phyloP scores from a whole-genome alignment of 495 filamentous ascomycete species.

The Aspergillus saccharolyticus region DNA sequence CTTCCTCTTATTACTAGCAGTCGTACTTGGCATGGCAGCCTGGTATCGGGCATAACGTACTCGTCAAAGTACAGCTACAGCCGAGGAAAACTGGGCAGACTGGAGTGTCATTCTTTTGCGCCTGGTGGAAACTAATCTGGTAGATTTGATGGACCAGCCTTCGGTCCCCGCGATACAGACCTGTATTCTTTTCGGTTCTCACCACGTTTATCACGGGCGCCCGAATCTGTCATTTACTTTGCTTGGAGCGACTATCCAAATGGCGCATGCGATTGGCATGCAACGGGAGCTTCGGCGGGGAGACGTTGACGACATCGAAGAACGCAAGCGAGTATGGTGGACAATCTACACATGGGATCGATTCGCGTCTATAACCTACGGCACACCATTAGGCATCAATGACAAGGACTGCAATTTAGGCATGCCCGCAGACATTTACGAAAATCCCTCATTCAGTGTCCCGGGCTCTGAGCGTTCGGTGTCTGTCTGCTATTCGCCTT shows the following conservation, averaged over 20 bases:
- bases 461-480: not conserved
- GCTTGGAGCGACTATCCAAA: conserved; percentile 32
- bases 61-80: not conserved
- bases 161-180: conserved; percentile 27
- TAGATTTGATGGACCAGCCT: conserved; percentile 33
- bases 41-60: conserved; percentile 29
- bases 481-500: conserved; percentile 27
- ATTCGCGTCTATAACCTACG: conserved; percentile 34
- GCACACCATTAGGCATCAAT: conserved; percentile 30
- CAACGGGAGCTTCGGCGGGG: conserved; percentile 22
- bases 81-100: conserved; percentile 13
- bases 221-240: conserved; percentile 31
- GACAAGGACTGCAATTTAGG: conserved; percentile 33
- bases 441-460: conserved; percentile 20
- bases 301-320: conserved; percentile 24
- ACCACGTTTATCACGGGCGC: conserved; percentile 32
- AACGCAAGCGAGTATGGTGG: conserved; percentile 34
- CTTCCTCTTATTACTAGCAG: conserved; percentile 24
- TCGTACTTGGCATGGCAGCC: conserved; percentile 27
- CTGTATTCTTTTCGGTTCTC: conserved; percentile 31
- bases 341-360: conserved; percentile 36
- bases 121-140: conserved; percentile 20
- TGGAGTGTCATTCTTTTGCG: conserved; percentile 17
- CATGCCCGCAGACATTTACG: conserved; percentile 26
- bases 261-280: conserved; percentile 30